Evolutionary conservation across 2,329 filamentous ascomycete genomes (phyloP), one percentile per base, ranked within the genome.

Genomic region (Talaromyces marneffei): DNA sequence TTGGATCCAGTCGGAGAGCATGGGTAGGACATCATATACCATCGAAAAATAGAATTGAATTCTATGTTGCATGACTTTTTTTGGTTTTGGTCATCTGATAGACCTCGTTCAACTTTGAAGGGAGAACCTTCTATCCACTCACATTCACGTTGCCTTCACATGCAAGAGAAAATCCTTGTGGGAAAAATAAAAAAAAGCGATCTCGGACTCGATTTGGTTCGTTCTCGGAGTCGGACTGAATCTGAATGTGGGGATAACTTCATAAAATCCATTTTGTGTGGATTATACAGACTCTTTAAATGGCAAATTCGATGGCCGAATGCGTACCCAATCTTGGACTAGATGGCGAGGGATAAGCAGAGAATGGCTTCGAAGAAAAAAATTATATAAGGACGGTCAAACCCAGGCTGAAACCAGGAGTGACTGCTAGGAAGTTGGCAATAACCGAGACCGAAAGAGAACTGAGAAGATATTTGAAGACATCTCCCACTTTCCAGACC

Each of bases 221-320:
- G 35, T 40, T 42, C 50, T 42, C 29, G 25, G 46, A n/a, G 31
- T 40, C 46, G 37, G 57, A 35, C 57, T 40, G 37, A 25, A 44
- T 18, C 8, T 12, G 25, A 59, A 59, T 59, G 57, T 59, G 57
- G 57, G 35, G 46, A 53, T 52, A 59, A 52, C 57, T 53, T 59
- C 57, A 59, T 12, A 10, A 35, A 35, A 12, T 33, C 35, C 9
- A 50, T 10, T 33, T 37, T 50, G 16, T 18, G 8, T 50, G 9
- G 16, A 50, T n/a, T n/a, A 2, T 20, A 31, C 46, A 18, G n/a
- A 1, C 2, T 10, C 20, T 5, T 8, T 33, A 33, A n/a, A 35
- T 8, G 18, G 10, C 29, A 23, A 31, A 2, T 9, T 33, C 14
- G 5, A 6, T 33, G 10, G 8, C 1, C 18, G 6, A 29, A 29